Base-by-base conservation (phyloP, 2,329 filamentous ascomycete species). In the Emydomyces testavorans region DNA sequence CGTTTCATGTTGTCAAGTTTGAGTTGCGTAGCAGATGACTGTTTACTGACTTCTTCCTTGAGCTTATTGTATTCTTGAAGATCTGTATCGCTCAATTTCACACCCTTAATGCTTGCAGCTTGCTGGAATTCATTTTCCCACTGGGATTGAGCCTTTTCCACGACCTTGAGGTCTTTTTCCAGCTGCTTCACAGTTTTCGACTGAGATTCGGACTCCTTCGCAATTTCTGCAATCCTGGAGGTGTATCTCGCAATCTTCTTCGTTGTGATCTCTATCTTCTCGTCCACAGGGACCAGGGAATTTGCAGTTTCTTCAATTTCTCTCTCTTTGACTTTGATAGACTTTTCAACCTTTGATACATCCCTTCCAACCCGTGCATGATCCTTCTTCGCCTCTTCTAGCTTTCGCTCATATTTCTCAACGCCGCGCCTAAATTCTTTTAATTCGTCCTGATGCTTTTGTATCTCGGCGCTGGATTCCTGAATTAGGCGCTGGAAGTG, bases 401-500 rank as follows among this genome's bases (percentile, higher is more conserved):
- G 77, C 50, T 77, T 79, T 54, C 77, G 77, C 58, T 94, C 84
- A 56, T 85, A 94, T 48, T 85, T 80, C 59, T 93, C 85, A 16
- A 95, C 82, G 29, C 86, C 88, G 40, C 92, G 85, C 45, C 85
- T 82, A 62, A 88, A 85, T 64, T 96, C 90, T 63, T 94, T 94
- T 16, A 98, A 73, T 57, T 96, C 89, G 60, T 94, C 87, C 59
- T 96, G 89, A 58, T 95, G 88, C 57, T 85, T 87, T 58, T 90
- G 83, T 50, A 98, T 98, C 58, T 92, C 82, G 37, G 80, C 80
- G 56, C 83, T 89, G 20, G 92, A 94, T 57, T 90, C 84, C 57
- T 95, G 86, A 72, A 98, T 95, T 24, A 88, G 78, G 50, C 82
- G 83, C 65, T 98, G 90, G 63, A 94, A 93, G 61, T 94, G 88